A percentile compares a stretch with the other conserved stretches of the same genome.
These are phyloP conservation scores for Phytophthora lateralis DNA, from an alignment of 352 stramenopile genomes.

Conservation along the genomic window DNA sequence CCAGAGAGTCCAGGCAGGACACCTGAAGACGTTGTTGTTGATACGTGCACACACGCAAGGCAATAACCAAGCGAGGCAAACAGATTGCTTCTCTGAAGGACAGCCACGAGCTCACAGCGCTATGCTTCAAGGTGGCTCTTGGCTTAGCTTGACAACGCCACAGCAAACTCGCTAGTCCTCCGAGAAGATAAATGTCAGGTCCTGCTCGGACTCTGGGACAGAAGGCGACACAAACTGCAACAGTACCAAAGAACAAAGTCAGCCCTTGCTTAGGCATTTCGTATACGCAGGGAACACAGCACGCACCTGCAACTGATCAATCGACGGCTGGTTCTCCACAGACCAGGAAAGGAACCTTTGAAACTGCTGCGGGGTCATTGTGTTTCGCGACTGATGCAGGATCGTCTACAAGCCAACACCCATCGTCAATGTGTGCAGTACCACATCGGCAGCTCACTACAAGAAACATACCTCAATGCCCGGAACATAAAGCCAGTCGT, in stretches of 20 bases:
- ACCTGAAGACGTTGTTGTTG: slow-evolving; percentile 6
- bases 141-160: slow-evolving; percentile 10
- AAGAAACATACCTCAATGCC: slow-evolving; percentile 70
- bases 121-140: slow-evolving; percentile 10
- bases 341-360: slow-evolving; percentile 86
- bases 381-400: slow-evolving; percentile 76
- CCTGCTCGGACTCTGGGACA: slow-evolving; percentile 43
- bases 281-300: neutral
- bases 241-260: slow-evolving; percentile 4
- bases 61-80: slow-evolving; percentile 11
- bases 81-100: slow-evolving; percentile 10
- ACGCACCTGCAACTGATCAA: slow-evolving; percentile 73
- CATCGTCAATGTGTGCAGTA: neutral
- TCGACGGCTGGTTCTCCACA: slow-evolving; percentile 67
- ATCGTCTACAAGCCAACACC: slow-evolving; percentile 48
- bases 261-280: neutral
- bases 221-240: slow-evolving; percentile 51
- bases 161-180: slow-evolving; percentile 53
- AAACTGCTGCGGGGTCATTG: slow-evolving; percentile 84
- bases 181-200: slow-evolving; percentile 80
- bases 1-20: neutral
- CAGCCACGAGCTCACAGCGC: slow-evolving; percentile 3
- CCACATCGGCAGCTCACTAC: neutral
- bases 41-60: neutral
- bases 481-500: slow-evolving; percentile 88